A percentile compares a stretch with the other conserved stretches of the same genome.
phyloP scores from a whole-genome alignment of 169 alveolate genomes.

The Toxoplasma gondii region DNA sequence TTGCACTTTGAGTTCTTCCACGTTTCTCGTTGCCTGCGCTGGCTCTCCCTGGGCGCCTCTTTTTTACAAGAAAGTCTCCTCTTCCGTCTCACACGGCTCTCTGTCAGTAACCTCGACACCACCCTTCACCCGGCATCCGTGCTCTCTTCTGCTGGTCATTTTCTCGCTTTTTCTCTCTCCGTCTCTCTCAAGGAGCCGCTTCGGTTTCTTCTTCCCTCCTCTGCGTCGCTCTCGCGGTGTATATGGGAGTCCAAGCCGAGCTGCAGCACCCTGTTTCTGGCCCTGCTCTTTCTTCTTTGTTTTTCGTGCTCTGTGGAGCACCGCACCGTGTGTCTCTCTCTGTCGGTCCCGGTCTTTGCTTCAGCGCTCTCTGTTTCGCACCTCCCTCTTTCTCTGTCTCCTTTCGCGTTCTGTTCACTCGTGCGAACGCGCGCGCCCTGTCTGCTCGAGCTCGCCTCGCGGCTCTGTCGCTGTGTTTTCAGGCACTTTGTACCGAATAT shows the following conservation, averaged over 20 bases:
- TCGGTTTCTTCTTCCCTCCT: not conserved
- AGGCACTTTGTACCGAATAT: slow-evolving; percentile 87
- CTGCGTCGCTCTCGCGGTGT: not conserved
- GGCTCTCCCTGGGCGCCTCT: too few species aligned
- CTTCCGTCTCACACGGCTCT: too few species aligned
- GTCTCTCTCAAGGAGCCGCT: not conserved
- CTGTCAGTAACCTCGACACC: too few species aligned
- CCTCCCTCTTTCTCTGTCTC: not conserved
- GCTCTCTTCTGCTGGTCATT: too few species aligned
- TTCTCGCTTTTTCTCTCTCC: not conserved
- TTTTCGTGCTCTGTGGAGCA: not conserved
- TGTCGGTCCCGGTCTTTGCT: not conserved
- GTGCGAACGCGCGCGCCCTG: too few species aligned
- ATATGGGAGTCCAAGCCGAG: not conserved
- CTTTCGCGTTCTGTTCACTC: too few species aligned
- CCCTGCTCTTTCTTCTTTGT: not conserved
- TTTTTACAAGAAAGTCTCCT: too few species aligned
- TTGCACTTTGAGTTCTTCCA: too few species aligned
- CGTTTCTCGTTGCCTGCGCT: too few species aligned
- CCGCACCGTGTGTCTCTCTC: not conserved
- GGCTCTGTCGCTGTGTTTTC: not conserved
- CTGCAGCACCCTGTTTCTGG: not conserved
- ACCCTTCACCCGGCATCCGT: too few species aligned
- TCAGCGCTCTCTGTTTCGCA: not conserved
- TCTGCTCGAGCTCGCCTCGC: not conserved